A percentile compares a stretch with the other conserved stretches of the same genome.
Evolutionary conservation across 192 early-diverging fungal genomes (phyloP).

Genomic region (Rhizoclosmatium globosum): DNA sequence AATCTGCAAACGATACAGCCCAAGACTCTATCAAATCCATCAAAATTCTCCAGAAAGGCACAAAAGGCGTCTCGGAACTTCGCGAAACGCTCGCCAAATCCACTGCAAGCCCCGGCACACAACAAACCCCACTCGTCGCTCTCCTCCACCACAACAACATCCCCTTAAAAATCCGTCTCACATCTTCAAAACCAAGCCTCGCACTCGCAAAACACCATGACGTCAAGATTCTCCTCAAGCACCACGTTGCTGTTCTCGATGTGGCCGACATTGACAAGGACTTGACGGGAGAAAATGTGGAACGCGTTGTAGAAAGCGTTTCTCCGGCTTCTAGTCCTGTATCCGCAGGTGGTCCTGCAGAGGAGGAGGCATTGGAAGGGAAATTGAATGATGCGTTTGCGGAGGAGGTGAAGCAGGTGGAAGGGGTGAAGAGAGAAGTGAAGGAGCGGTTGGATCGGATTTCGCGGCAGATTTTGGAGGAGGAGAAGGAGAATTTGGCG

Average conservation of each 20-base stretch:
- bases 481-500: neutral
- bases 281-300: slow-evolving; percentile 19
- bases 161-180: slow-evolving; percentile 21
- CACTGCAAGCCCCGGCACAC: neutral
- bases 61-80: slow-evolving; percentile 22
- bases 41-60: slow-evolving; percentile 23
- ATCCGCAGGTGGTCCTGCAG: neutral
- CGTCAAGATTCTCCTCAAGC: slow-evolving; percentile 31
- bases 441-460: neutral
- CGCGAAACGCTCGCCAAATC: slow-evolving; percentile 1
- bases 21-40: slow-evolving; percentile 18
- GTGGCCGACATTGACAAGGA: slow-evolving; percentile 21
- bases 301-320: slow-evolving; percentile 2
- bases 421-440: neutral
- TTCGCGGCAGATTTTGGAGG: neutral
- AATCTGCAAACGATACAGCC: neutral
- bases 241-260: slow-evolving; percentile 31
- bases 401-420: neutral
- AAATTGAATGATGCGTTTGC: slow-evolving; percentile 27
- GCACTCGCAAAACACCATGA: slow-evolving; percentile 34
- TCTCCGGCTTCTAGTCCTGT: neutral
- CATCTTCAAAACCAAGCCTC: neutral
- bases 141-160: slow-evolving; percentile 29
- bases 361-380: slow-evolving; percentile 8
- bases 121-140: slow-evolving; percentile 4